Conservation (phyloP, 2,329 filamentous ascomycete species). For the Monosporascus sp. region DNA sequence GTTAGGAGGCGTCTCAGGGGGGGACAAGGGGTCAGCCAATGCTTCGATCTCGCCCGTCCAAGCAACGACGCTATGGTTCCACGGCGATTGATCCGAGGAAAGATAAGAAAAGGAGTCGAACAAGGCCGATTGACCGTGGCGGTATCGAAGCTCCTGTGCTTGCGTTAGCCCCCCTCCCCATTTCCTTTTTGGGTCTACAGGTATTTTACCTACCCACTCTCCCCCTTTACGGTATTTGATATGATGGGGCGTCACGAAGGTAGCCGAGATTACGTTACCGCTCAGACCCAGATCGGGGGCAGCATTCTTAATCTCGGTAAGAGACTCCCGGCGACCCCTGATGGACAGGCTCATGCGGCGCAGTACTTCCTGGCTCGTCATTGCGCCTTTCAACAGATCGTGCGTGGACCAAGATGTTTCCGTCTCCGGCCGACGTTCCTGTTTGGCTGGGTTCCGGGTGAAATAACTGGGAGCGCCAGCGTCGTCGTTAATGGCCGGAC, state of each 20-base stretch:
- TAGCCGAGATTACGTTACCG: constrained; percentile 62
- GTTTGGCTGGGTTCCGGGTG: constrained; percentile 15
- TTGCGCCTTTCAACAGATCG: constrained; percentile 23
- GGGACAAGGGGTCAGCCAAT: constrained; percentile 37
- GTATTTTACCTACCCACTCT: constrained; percentile 51
- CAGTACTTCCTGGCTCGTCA: constrained; percentile 35
- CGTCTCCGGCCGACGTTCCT: constrained; percentile 18
- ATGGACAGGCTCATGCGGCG: constrained; percentile 36
- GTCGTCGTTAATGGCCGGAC: constrained; percentile 10
- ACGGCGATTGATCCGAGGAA: constrained; percentile 74
- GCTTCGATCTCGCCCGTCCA: constrained; percentile 86
- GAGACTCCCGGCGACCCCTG: constrained; percentile 43
- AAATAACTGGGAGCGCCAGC: constrained; percentile 26
- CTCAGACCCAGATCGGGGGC: constrained; percentile 54
- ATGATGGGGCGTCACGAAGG: constrained; percentile 57
- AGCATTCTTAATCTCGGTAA: constrained; percentile 49
- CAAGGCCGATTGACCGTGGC: constrained; percentile 83
- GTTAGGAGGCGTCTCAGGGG: constrained; percentile 42
- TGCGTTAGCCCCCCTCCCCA: constrained; percentile 2
- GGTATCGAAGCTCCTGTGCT: constrained; percentile 63
- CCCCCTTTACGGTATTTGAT: constrained; percentile 52
- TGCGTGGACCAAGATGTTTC: constrained; percentile 14
- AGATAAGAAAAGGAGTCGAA: constrained; percentile 89
- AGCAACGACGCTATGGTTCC: constrained; percentile 88
- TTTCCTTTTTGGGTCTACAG: neutral